Evolutionary conservation across 345 rosid species (phyloP), one percentile per base, ranked within the genome.

Genomic region (Combretum micranthum): DNA sequence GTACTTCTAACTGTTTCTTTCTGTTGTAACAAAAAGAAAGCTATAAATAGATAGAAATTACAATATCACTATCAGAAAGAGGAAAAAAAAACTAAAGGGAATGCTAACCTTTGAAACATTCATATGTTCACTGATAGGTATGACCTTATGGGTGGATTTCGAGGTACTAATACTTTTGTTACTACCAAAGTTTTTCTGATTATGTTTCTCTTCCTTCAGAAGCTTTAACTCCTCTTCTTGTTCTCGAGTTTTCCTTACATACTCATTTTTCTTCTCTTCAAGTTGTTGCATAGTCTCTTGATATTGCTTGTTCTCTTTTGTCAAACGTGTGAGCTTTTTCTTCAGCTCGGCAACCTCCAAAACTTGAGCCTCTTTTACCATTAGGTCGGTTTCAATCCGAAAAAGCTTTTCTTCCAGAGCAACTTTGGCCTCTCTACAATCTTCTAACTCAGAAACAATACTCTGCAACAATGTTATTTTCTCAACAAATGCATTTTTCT

Each of bases 211-310:
- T 73, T 67, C 82, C 59, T 70, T 69, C 37, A 57, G 47, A 48
- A 63, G 15, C 49, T 64, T 64, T 56, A 75, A 44, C 58, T 75
- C 76, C 56, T 74, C 79, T 60, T 78, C 82, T n/a, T 76, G 74
- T 48, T 74, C 64, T 61, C 39, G 72, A 55, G 64, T 32, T 72
- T 55, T 76, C 48, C 12, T 56, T 18, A 45, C 43, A 56, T 44
- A 64, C 56, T 62, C 59, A 20, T 64, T 63, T 60, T 72, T 80
- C 57, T 78, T 77, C 50, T 76, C 75, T 62, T 78, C 82, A 16
- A 76, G 77, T 53, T 70, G 78, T 32, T 70, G 61, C 26, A 71
- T 61, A 55, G 59, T 70, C 67, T 50, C 63, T 20, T 70, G 86
- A 60, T 65, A 66, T 53, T 67, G 77, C 47, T 65, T 70, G 63